phyloP scores from a whole-genome alignment of 192 early-diverging fungal genomes.

The Coemansia sp. region DNA sequence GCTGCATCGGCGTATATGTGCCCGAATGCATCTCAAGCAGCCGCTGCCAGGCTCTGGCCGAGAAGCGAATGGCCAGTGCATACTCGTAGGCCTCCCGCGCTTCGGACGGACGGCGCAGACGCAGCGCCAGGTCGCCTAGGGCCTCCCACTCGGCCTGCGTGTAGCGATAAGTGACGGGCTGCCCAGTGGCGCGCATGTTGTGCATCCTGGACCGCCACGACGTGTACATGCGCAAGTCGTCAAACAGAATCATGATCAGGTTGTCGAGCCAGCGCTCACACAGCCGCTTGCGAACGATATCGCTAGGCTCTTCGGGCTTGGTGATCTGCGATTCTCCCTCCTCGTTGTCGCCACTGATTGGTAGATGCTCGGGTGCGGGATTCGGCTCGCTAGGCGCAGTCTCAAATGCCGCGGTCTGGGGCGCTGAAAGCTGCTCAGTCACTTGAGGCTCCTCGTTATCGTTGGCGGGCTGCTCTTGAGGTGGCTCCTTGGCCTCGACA shows the following conservation, averaged over 20 bases:
- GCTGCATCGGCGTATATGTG: constrained; percentile 61
- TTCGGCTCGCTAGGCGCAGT: neutral
- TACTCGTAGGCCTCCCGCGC: constrained; percentile 91
- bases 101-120: constrained; percentile 87
- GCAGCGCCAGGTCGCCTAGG: constrained; percentile 88
- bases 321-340: constrained; percentile 8
- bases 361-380: constrained; percentile 8
- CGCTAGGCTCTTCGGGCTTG: neutral
- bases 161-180: constrained; percentile 84
- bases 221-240: constrained; percentile 95
- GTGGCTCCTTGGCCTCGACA: constrained; percentile 3
- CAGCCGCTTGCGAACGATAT: constrained; percentile 77
- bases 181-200: constrained; percentile 49
- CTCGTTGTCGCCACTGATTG: constrained; percentile 7
- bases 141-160: constrained; percentile 99
- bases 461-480: constrained; percentile 7
- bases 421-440: constrained; percentile 22
- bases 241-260: constrained; percentile 98
- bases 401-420: constrained; percentile 31
- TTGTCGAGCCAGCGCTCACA: constrained; percentile 99
- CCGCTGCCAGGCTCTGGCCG: constrained; percentile 86
- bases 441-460: constrained; percentile 20
- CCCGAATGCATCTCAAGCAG: constrained; percentile 74
- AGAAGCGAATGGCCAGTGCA: constrained; percentile 90
- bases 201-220: constrained; percentile 87